Conservation (phyloP, 345 rosid genomes). For the Cardamine resedifolia region DNA sequence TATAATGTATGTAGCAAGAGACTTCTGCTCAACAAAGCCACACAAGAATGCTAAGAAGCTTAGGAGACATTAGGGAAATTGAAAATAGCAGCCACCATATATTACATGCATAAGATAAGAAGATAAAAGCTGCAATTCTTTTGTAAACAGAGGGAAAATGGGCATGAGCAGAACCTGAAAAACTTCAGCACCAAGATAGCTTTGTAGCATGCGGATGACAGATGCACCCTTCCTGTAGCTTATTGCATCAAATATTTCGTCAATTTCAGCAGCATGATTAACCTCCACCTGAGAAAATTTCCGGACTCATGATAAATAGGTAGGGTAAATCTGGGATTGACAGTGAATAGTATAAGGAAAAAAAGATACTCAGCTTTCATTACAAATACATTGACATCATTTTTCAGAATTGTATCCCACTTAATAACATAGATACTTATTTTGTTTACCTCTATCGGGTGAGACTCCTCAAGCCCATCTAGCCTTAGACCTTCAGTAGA, state of each 20-base stretch:
- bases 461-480: constrained; percentile 95
- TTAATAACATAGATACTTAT: neutral
- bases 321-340: neutral
- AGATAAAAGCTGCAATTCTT: neutral
- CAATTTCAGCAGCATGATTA: constrained; percentile 85
- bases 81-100: neutral
- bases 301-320: constrained; percentile 6
- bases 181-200: constrained; percentile 87
- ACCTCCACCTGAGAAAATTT: constrained; percentile 65
- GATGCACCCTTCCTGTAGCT: constrained; percentile 96
- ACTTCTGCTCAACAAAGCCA: constrained; percentile 51
- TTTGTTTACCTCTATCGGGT: constrained; percentile 86
- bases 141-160: neutral
- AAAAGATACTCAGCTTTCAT: neutral
- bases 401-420: neutral
- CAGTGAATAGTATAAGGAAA: neutral
- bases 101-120: neutral
- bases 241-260: constrained; percentile 95
- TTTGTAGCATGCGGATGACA: constrained; percentile 92
- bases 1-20: constrained; percentile 88
- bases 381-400: neutral
- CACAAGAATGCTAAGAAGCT: constrained; percentile 6
- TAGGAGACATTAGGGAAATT: neutral
- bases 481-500: constrained; percentile 79
- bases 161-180: constrained; percentile 67